Percentiles rank a stretch among this genome's conserved stretches.
Conservation (phyloP, 768 basidiomycete genomes). For the Rubroboletus pulcherrimus region DNA sequence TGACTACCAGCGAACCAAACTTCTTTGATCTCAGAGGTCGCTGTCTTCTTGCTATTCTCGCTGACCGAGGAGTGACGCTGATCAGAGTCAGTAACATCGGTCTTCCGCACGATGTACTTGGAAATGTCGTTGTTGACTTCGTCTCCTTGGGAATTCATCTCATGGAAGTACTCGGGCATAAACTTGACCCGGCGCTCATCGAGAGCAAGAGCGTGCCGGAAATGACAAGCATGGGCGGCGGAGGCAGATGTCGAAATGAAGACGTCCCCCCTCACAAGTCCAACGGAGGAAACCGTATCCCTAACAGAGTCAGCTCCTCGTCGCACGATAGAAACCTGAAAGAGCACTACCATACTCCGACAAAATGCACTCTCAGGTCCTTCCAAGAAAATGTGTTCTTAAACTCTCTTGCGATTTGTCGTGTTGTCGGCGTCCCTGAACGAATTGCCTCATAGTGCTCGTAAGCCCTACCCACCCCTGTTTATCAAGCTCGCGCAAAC, state of each 20-base stretch:
- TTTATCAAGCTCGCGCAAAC: neutral
- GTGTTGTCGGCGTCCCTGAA: constrained; percentile 17
- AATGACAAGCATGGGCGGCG: neutral
- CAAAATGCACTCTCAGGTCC: constrained; percentile 40
- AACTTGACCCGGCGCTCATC: constrained; percentile 60
- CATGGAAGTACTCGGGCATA: constrained; percentile 38
- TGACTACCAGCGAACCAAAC: constrained; percentile 63
- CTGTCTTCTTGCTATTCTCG: neutral
- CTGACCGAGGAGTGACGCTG: neutral
- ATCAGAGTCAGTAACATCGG: neutral
- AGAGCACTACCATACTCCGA: constrained; percentile 11
- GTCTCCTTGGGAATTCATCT: constrained; percentile 22
- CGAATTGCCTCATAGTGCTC: constrained; percentile 17
- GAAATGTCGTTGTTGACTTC: constrained; percentile 2
- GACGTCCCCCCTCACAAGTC: neutral
- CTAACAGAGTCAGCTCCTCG: neutral
- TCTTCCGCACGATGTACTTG: constrained; percentile 17
- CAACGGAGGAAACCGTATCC: neutral
- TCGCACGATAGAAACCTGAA: neutral
- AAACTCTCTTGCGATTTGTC: constrained; percentile 30
- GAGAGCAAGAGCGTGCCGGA: constrained; percentile 37
- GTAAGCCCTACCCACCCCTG: constrained; percentile 8
- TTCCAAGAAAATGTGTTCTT: constrained; percentile 44
- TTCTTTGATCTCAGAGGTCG: constrained; percentile 39
- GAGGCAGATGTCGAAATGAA: neutral